Base-by-base conservation (phyloP, 345 rosid genomes). In the Balakata baccata region DNA sequence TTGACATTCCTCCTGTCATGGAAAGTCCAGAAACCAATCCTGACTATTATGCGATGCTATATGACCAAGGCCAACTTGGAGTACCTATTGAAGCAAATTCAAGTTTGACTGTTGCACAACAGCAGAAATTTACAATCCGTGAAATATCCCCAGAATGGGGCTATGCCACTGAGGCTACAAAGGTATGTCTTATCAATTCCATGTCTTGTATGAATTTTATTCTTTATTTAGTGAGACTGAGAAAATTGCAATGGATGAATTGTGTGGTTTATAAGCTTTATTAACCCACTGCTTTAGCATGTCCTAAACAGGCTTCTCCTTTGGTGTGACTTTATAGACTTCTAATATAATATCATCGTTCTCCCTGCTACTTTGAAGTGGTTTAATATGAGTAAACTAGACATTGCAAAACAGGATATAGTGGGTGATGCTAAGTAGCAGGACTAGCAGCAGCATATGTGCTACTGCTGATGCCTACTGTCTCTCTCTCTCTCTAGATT, bases 71-170 rank as follows among this genome's bases (percentile, higher is more conserved):
- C 18, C 83, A 77, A 70, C 69, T 66, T 5, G 82, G 68, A 64
- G 68, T 68, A 62, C 78, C 86, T 43, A 62, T 74, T 62, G 85
- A 80, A 68, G 68, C 71, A 81, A 84, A 79, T 78, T 75, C 85
- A 68, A 81, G 77, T 72, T 79, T 74, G 80, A 86, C 90, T 29
- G 66, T 84, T 80, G 85, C 86, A 71, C 75, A 80, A 46, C 85
- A 70, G 72, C 93, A 89, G 85, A 91, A 87, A 77, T 91, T 87
- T 77, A 86, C 86, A 49, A 91, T 95, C 69, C 82, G 70, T 49
- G 94, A 89, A 80, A 82, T 95, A 81, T 91, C 91, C 66, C 99
- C 99, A 11, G 91, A 84, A 65, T 91, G 98, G 98, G 94, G 94
- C 71, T 92, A 85, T 77, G 76, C 87, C 2, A 75, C 76, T 78